Evolutionary conservation across 2,329 filamentous ascomycete species (phyloP), one percentile per base, ranked within the genome.

Genomic region (Fusarium sororula): DNA sequence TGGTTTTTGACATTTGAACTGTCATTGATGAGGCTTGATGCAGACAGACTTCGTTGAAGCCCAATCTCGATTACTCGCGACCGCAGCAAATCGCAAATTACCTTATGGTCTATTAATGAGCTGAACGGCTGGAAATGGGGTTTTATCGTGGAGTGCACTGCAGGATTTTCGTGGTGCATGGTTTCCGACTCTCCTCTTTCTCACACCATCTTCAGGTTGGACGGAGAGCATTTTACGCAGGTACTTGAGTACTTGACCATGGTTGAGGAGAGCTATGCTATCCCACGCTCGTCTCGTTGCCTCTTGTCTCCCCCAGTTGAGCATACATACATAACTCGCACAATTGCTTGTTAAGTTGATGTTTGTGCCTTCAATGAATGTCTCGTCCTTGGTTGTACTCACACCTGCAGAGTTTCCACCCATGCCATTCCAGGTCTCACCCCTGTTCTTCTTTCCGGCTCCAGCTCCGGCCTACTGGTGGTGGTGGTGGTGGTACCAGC

Each of bases 401-500:
- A 74, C 72, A 53, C 72, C 72, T 53, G 22, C 14, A 22, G 32
- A 51, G 30, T 45, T 26, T 47, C 20, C 45, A 28, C 59, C 68
- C 72, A 67, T 64, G 48, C 42, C 63, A 69, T 48, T 74, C 51
- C 38, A 50, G 62, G 70, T 44, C 54, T 39, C 72, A 69, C 66
- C 66, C 72, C 75, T 72, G 66, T 61, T 63, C 64, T 63, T 72
- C 50, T 64, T 70, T 72, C 75, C 71, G 71, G 75, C 64, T 76
- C 75, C 73, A 76, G 73, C 68, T 75, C 75, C 75, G 71, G 66
- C 64, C 70, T 41, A 39, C 54, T 71, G 71, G 63, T 70, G 72
- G 69, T 73, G 66, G 67, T 71, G 53, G 48, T 73, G 30, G 48
- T 72, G 55, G 66, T 76, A 60, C 32, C 32, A 35, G 32, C 32